Evolutionary conservation across 768 basidiomycete genomes (phyloP).

Genomic region (Phaeotremella fagi): DNA sequence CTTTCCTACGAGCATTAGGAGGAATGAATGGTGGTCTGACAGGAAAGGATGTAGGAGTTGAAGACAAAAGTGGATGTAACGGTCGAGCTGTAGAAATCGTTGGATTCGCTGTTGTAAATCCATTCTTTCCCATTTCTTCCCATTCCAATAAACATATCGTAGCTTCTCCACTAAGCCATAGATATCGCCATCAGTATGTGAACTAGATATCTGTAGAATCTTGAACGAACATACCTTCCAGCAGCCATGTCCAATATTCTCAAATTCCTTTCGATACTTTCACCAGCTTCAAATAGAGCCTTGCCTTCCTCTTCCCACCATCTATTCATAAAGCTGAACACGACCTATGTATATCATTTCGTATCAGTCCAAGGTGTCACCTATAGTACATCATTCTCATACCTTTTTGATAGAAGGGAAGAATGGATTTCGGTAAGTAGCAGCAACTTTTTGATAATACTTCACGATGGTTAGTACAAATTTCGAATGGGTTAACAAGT

Average conservation of each 20-base stretch:
- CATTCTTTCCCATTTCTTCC: constrained; percentile 52
- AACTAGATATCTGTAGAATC: background rate
- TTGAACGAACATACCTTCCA: constrained; percentile 40
- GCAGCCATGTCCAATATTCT: constrained; percentile 62
- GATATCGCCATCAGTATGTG: constrained; percentile 3
- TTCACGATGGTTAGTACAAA: constrained; percentile 36
- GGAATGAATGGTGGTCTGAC: constrained; percentile 47
- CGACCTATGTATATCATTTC: constrained; percentile 6
- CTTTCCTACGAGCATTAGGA: constrained; percentile 21
- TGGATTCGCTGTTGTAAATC: background rate
- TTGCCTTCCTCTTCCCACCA: constrained; percentile 47
- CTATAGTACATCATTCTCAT: constrained; percentile 56
- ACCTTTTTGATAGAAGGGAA: constrained; percentile 60
- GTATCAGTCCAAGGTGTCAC: background rate
- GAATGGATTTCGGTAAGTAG: constrained; percentile 69
- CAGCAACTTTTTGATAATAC: constrained; percentile 64
- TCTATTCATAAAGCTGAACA: constrained; percentile 45
- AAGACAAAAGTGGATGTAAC: background rate
- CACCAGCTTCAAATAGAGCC: constrained; percentile 50
- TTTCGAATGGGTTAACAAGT: background rate
- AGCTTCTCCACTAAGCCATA: constrained; percentile 64
- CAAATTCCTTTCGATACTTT: constrained; percentile 27
- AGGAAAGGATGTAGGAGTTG: background rate
- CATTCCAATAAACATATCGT: constrained; percentile 61
- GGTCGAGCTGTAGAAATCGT: constrained; percentile 7